phyloP scores from a whole-genome alignment of 176 grass and related monocot species.

The Avena eriantha region DNA sequence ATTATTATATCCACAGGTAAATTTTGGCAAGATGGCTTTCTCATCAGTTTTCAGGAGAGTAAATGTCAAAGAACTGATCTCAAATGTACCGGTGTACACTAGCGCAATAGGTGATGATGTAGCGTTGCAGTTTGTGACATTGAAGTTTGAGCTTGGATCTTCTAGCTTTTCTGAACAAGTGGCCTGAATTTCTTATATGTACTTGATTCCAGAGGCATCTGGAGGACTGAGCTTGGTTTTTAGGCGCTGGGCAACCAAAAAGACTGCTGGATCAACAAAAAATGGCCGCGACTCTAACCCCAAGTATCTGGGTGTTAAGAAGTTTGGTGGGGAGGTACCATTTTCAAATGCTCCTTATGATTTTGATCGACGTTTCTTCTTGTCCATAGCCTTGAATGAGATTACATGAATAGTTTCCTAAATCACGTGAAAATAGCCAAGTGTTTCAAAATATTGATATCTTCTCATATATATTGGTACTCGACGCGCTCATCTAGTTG shows the following conservation, averaged over 20 bases:
- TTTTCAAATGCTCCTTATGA: neutral
- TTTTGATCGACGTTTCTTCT: neutral
- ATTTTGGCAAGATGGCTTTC: conserved; percentile 41
- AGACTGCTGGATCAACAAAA: conserved; percentile 77
- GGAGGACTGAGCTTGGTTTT: conserved; percentile 71
- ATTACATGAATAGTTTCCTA: neutral
- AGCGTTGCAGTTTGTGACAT: neutral
- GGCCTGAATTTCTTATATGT: conserved; percentile 4
- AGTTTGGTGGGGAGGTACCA: conserved; percentile 85
- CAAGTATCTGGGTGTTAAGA: conserved; percentile 91
- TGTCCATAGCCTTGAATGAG: neutral
- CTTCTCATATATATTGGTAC: neutral
- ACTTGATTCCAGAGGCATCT: conserved; percentile 60
- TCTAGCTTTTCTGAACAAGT: neutral
- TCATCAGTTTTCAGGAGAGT: conserved; percentile 70
- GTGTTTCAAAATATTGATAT: neutral
- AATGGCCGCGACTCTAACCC: conserved; percentile 91
- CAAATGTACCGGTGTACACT: conserved; percentile 63
- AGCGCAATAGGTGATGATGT: conserved; percentile 51
- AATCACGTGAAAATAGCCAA: neutral
- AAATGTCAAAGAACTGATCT: conserved; percentile 72
- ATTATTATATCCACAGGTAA: conserved; percentile 28
- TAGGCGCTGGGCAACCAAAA: conserved; percentile 91
- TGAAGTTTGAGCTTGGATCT: neutral
- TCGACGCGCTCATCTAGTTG: neutral